A percentile compares a stretch with the other conserved stretches of the same genome.
Evolutionary conservation across 2,329 filamentous ascomycete genomes (phyloP).

Genomic region (Fusarium mangiferae): DNA sequence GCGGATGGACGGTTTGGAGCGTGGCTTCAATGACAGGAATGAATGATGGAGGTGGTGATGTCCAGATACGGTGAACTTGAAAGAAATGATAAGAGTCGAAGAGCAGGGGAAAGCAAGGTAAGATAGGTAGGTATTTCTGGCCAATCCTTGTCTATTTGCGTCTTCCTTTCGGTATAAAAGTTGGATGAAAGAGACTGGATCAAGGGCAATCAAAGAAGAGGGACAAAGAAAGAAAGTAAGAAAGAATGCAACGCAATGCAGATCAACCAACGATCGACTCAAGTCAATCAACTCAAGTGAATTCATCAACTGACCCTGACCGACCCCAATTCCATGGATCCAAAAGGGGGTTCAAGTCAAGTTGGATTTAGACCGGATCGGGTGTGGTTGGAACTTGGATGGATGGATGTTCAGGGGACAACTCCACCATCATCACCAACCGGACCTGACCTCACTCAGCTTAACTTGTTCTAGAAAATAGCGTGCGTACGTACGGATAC

Average conservation of each 20-base stretch:
- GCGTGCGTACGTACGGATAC: conserved; percentile 19
- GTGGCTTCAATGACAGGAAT: conserved; percentile 20
- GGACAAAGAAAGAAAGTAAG: conserved; percentile 5
- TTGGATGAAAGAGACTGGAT: background rate
- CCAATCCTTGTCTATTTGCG: conserved; percentile 1
- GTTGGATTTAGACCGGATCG: conserved; percentile 36
- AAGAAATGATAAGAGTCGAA: background rate
- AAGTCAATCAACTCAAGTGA: conserved; percentile 20
- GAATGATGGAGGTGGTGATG: background rate
- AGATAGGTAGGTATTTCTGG: background rate
- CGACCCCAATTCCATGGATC: conserved; percentile 22
- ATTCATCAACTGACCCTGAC: conserved; percentile 15
- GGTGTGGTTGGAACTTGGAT: background rate
- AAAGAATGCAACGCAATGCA: conserved; percentile 3
- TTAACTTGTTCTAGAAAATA: conserved; percentile 31
- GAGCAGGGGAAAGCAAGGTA: conserved; percentile 15
- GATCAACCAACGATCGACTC: conserved; percentile 32
- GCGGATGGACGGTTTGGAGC: conserved; percentile 13
- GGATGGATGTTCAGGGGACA: conserved; percentile 21
- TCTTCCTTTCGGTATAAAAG: conserved; percentile 3
- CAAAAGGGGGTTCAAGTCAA: conserved; percentile 43
- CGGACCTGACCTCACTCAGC: background rate
- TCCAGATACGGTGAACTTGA: conserved; percentile 25
- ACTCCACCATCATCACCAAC: conserved; percentile 29
- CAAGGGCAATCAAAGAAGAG: conserved; percentile 9